phyloP scores from a whole-genome alignment of 768 basidiomycete genomes.

The Pholiota molesta region DNA sequence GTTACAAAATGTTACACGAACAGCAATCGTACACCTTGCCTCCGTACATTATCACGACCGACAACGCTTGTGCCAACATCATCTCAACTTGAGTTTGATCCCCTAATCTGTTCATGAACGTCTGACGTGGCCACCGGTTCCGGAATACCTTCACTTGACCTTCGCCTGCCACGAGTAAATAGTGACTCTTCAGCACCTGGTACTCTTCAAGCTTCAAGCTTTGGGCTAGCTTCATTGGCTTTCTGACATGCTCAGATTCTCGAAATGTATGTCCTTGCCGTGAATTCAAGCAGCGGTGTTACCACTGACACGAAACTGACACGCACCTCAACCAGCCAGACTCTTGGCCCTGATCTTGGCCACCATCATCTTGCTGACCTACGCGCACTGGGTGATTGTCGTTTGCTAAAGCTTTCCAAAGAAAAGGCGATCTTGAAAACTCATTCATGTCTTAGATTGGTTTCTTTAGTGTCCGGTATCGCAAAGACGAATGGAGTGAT shows the following conservation, averaged over 20 bases:
- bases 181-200: no score
- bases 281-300: neutral
- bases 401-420: no score
- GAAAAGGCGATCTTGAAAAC: neutral
- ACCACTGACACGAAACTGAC: neutral
- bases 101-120: no score
- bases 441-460: neutral
- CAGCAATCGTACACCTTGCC: no score
- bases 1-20: no score
- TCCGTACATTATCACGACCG: no score
- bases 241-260: neutral
- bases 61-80: no score
- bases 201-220: no score
- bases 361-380: neutral
- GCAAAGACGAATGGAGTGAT: constrained; percentile 2
- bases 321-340: neutral
- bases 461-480: neutral
- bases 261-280: neutral
- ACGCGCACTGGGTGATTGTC: neutral
- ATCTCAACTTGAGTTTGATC: no score
- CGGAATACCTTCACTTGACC: no score
- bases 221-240: neutral
- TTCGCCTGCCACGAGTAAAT: no score
- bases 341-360: neutral
- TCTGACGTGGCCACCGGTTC: no score